Conservation (phyloP, 768 basidiomycete species). For the Naganishia kalamii region DNA sequence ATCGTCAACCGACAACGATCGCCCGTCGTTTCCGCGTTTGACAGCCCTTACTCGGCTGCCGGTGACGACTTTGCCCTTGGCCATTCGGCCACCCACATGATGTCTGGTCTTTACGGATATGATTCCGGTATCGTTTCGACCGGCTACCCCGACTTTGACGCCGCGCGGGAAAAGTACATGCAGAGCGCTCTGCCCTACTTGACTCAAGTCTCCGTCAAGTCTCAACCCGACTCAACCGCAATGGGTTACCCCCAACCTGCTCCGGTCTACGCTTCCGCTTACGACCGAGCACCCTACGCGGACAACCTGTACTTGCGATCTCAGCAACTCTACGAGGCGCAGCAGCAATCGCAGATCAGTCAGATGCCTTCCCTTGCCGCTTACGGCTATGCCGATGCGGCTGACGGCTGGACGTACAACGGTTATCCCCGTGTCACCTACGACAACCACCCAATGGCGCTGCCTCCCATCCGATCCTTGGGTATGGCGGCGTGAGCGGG, state of each 20-base stretch:
- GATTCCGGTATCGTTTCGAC: neutral
- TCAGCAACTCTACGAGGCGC: slow-evolving; percentile 9
- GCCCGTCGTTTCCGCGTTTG: neutral
- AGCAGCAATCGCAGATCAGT: neutral
- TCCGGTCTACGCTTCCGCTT: neutral
- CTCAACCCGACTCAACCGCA: neutral
- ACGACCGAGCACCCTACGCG: slow-evolving; percentile 4
- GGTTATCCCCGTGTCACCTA: slow-evolving; percentile 5
- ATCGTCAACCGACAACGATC: slow-evolving; percentile 16
- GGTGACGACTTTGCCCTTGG: slow-evolving; percentile 10
- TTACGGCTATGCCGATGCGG: neutral
- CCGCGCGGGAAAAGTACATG: slow-evolving; percentile 15
- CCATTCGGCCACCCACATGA: neutral
- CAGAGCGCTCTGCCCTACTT: slow-evolving; percentile 5
- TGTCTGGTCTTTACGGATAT: neutral
- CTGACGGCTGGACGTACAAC: slow-evolving; percentile 10
- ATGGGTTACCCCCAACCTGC: slow-evolving; percentile 4
- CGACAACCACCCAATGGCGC: slow-evolving; percentile 14
- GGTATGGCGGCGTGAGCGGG: slow-evolving; percentile 10
- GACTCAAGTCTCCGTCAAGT: slow-evolving; percentile 1
- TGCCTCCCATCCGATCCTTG: slow-evolving; percentile 16
- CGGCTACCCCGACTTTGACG: slow-evolving; percentile 7
- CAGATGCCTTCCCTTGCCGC: neutral
- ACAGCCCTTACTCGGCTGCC: slow-evolving; percentile 1
- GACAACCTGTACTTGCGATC: slow-evolving; percentile 17